phyloP scores from a whole-genome alignment of 169 alveolate species.

The Cryptosporidium meleagridis region DNA sequence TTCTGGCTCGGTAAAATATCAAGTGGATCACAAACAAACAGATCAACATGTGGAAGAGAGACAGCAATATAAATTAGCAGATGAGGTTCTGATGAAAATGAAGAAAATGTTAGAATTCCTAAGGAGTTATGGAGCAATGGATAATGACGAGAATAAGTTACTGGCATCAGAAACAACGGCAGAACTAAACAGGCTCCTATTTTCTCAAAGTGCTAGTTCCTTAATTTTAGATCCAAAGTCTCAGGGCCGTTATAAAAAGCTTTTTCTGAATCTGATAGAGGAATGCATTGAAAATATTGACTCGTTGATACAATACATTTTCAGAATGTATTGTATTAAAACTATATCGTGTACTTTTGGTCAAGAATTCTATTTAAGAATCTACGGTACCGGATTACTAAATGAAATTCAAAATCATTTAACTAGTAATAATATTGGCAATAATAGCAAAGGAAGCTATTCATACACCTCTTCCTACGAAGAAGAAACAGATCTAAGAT shows the following conservation, averaged over 20 bases:
- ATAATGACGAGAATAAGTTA: conserved; percentile 53
- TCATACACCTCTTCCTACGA: conserved; percentile 5
- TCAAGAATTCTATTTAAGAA: conserved; percentile 16
- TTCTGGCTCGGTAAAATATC: not conserved
- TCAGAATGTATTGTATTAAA: conserved; percentile 20
- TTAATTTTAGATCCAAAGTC: not conserved
- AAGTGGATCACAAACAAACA: not conserved
- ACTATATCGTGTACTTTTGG: conserved; percentile 16
- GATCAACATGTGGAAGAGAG: not conserved
- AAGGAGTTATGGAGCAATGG: conserved; percentile 70
- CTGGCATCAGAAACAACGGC: not conserved
- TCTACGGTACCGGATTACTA: conserved; percentile 14
- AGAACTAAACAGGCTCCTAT: conserved; percentile 12
- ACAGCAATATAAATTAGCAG: not conserved
- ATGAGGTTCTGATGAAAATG: conserved; percentile 5
- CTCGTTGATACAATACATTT: not conserved
- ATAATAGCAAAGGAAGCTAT: not conserved
- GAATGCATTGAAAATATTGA: conserved; percentile 50
- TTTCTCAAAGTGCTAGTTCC: not conserved
- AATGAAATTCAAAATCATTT: not conserved
- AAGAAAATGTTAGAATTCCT: conserved; percentile 37
- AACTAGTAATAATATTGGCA: not conserved
- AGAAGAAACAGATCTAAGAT: not conserved
- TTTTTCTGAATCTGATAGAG: conserved; percentile 12
- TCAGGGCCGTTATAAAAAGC: not conserved